These are phyloP conservation scores for Inga leiocalycina DNA, from an alignment of 306 rosid species.

Conservation along the genomic window DNA sequence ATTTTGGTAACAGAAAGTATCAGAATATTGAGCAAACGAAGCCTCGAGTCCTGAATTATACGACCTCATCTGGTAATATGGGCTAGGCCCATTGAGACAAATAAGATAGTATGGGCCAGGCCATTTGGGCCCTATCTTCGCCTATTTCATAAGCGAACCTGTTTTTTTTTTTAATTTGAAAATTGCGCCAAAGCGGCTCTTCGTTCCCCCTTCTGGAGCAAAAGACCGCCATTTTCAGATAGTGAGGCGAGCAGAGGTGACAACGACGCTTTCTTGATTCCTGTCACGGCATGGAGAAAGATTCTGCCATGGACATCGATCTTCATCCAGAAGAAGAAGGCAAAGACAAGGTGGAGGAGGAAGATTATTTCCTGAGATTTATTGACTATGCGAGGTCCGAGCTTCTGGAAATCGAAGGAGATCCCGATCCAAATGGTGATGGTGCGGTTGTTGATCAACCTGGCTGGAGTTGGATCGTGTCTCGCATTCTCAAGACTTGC, in stretches of 20 bases:
- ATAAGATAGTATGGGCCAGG: background rate
- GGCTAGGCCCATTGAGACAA: background rate
- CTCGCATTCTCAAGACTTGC: conserved; percentile 82
- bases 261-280: background rate
- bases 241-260: conserved; percentile 23
- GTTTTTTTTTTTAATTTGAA: conserved; percentile 16
- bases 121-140: background rate
- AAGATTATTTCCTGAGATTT: conserved; percentile 74
- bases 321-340: conserved; percentile 38
- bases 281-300: conserved; percentile 3
- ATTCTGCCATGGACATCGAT: conserved; percentile 59
- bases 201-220: background rate
- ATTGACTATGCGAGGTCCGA: conserved; percentile 68
- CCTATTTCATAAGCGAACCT: background rate
- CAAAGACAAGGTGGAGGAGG: conserved; percentile 42
- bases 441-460: conserved; percentile 40
- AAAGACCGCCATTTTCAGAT: background rate
- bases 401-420: conserved; percentile 50
- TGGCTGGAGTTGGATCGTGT: conserved; percentile 83
- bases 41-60: no score
- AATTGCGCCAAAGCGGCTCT: conserved; percentile 36
- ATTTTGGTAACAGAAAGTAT: no score
- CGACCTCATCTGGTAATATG: no score
- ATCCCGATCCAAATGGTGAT: conserved; percentile 39
- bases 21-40: no score